phyloP scores from a whole-genome alignment of 345 rosid species.

The Camelina sativa region DNA sequence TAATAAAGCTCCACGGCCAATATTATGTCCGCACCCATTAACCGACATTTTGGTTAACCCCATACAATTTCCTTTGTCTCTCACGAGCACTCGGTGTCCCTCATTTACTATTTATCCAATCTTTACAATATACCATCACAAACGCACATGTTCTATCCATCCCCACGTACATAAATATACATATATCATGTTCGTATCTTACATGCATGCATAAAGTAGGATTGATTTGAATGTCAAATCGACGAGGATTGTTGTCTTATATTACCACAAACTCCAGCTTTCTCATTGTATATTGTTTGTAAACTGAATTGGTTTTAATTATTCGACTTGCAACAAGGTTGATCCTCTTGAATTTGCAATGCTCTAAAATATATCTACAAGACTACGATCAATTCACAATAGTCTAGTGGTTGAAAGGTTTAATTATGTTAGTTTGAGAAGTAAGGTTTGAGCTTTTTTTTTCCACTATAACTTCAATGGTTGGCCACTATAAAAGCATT shows the following conservation, averaged over 20 bases:
- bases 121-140: conserved; percentile 5
- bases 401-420: neutral
- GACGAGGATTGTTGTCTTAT: neutral
- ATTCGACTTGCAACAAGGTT: neutral
- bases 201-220: neutral
- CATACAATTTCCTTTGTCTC: conserved; percentile 11
- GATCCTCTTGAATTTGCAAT: neutral
- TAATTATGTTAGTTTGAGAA: neutral
- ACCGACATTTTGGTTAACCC: conserved; percentile 33
- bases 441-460: neutral
- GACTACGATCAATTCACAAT: neutral
- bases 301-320: neutral
- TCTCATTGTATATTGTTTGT: neutral
- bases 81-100: conserved; percentile 27
- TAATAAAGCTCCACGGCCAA: conserved; percentile 14
- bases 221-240: neutral
- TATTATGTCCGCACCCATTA: conserved; percentile 22
- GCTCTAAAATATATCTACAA: neutral
- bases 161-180: neutral
- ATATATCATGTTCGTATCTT: neutral
- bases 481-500: neutral
- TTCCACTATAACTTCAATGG: neutral
- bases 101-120: conserved; percentile 18
- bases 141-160: neutral
- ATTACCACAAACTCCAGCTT: neutral